Base-by-base conservation (phyloP, 1,284 basidiomycete genomes). In the Fistulina hepatica region DNA sequence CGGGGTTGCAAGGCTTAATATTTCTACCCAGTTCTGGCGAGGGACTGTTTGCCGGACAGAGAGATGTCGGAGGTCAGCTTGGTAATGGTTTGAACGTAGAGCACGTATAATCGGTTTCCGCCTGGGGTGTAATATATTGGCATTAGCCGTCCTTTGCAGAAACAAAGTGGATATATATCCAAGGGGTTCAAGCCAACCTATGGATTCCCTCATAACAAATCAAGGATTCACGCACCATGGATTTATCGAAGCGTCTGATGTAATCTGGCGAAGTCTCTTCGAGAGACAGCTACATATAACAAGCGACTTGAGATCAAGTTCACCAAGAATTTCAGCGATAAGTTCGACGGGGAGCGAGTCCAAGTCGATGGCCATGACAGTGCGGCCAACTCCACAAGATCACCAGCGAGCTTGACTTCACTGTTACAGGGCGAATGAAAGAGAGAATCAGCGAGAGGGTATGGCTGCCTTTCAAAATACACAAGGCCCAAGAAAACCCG, bases 41-140 rank as follows among this genome's bases (percentile, higher is more conserved):
- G 82, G 81, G 2, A 83, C 76, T 15, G 58, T 71, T 19, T 58
- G 56, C 27, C 73, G 70, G 28, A 78, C 66, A 45, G 73, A 68
- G 24, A 84, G 63, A 48, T 77, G 67, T 42, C 59, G 67, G 37
- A 84, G 52, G 21, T 60, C 58, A 10, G 52, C 52, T 37, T 76
- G 71, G 46, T 78, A 78, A 16, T 52, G 47, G 15, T 56, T 50
- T n/a, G 55, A 52, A 19, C 51, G 57, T 15, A 85, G 62, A 48
- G 64, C 73, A 21, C 68, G 67, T 9, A 73, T 55, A 44, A 85
- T 81, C 4, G 81, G 76, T 10, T 55, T 59, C 40, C 79, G 67
- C 81, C 82, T 85, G 15, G 77, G 78, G 51, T 84, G 84, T 33
- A 85, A 57, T 4, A 70, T n/a, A n/a, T n/a, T n/a, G n/a, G n/a